These are phyloP conservation scores for Thermoascus crustaceus DNA, from an alignment of 2,329 filamentous ascomycete genomes.

Conservation along the genomic window DNA sequence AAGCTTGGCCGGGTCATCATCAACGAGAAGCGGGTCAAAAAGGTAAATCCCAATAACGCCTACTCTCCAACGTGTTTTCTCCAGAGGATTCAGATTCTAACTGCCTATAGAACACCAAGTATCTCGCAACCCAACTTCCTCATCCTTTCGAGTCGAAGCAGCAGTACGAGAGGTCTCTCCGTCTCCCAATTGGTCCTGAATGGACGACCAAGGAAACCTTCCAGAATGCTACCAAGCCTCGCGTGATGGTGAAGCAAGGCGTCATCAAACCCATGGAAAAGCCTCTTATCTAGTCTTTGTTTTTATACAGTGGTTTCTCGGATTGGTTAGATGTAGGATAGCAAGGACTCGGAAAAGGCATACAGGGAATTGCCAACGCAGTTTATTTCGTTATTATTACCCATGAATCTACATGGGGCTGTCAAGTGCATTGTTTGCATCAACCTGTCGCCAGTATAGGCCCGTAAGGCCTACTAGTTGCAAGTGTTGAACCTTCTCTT, in stretches of 20 bases:
- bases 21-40: conserved; percentile 82
- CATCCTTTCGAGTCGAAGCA: conserved; percentile 80
- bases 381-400: too few species aligned
- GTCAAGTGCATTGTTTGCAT: too few species aligned
- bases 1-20: conserved; percentile 81
- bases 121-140: conserved; percentile 73
- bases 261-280: conserved; percentile 81
- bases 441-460: too few species aligned
- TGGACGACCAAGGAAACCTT: conserved; percentile 96
- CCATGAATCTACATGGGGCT: too few species aligned
- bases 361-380: too few species aligned
- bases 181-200: conserved; percentile 82
- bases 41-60: conserved; percentile 46
- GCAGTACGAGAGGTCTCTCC: conserved; percentile 83
- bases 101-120: conserved; percentile 63
- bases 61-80: conserved; percentile 4
- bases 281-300: conserved; percentile 47
- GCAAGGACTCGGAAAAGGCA: too few species aligned
- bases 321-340: too few species aligned
- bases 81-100: conserved; percentile 1
- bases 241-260: conserved; percentile 83
- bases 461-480: too few species aligned
- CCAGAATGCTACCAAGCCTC: conserved; percentile 81
- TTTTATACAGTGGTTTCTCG: too few species aligned
- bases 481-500: too few species aligned